A percentile compares a stretch with the other conserved stretches of the same genome.
phyloP scores from a whole-genome alignment of 495 filamentous ascomycete genomes.

The Thozetella sp. region DNA sequence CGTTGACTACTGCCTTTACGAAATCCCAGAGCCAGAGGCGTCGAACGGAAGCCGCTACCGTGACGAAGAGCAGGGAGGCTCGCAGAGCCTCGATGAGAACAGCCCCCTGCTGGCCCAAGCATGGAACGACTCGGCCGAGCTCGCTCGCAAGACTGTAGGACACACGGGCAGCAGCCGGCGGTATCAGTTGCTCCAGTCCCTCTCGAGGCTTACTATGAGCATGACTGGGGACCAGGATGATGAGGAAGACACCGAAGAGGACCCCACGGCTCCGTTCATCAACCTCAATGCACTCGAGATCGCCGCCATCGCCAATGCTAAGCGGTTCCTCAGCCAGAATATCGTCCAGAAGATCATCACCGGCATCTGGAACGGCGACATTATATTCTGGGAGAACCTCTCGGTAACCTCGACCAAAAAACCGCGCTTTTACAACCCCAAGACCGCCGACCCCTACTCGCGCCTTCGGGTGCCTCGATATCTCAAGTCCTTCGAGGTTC shows the following conservation, averaged over 20 bases:
- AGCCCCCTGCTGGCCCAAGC: slow-evolving; percentile 33
- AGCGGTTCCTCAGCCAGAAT: slow-evolving; percentile 84
- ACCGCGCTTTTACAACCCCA: slow-evolving; percentile 77
- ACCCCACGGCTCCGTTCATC: slow-evolving; percentile 67
- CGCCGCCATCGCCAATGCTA: slow-evolving; percentile 84
- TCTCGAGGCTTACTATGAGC: slow-evolving; percentile 47
- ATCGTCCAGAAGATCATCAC: slow-evolving; percentile 87
- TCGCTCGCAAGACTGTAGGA: slow-evolving; percentile 11
- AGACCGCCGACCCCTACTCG: slow-evolving; percentile 78
- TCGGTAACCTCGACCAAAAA: slow-evolving; percentile 77
- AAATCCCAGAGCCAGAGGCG: slow-evolving; percentile 55
- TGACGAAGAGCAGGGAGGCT: slow-evolving; percentile 23
- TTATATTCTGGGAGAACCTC: slow-evolving; percentile 88
- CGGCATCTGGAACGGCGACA: slow-evolving; percentile 89
- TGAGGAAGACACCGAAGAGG: slow-evolving; percentile 45
- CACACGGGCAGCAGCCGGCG: slow-evolving; percentile 20
- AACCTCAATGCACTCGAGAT: slow-evolving; percentile 90
- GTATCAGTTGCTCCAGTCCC: slow-evolving; percentile 40
- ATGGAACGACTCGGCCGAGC: slow-evolving; percentile 14
- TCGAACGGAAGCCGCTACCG: slow-evolving; percentile 18
- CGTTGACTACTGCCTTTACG: slow-evolving; percentile 82
- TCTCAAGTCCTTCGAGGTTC: slow-evolving; percentile 83
- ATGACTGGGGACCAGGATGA: slow-evolving; percentile 35
- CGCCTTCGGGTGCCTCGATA: slow-evolving; percentile 89
- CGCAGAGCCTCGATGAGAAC: slow-evolving; percentile 36